phyloP scores from a whole-genome alignment of 495 filamentous ascomycete genomes.

The Penicillium verhagenii region DNA sequence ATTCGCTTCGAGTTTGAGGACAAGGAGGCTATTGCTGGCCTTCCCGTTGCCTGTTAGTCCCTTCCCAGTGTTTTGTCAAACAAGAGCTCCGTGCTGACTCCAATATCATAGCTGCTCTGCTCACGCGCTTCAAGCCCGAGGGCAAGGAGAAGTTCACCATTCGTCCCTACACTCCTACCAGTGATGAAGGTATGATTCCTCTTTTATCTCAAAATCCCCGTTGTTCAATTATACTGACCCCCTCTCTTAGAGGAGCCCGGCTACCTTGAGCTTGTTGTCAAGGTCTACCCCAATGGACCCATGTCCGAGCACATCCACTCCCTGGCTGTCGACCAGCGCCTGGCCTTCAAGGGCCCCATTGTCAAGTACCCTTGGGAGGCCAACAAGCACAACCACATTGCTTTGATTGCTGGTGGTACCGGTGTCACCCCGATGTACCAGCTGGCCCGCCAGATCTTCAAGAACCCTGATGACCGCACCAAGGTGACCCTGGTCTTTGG shows the following conservation, averaged over 20 bases:
- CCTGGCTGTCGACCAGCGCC: constrained; percentile 72
- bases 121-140: constrained; percentile 81
- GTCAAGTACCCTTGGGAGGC: constrained; percentile 88
- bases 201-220: neutral
- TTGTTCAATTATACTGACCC: neutral
- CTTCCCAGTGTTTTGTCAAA: neutral
- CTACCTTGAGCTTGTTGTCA: constrained; percentile 85
- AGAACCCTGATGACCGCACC: constrained; percentile 92
- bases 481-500: constrained; percentile 94
- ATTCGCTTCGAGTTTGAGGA: constrained; percentile 83
- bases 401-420: constrained; percentile 90
- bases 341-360: constrained; percentile 92
- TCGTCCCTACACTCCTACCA: constrained; percentile 89
- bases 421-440: constrained; percentile 96
- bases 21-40: constrained; percentile 75
- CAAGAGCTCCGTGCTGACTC: constrained; percentile 1
- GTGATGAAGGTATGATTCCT: constrained; percentile 67
- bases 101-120: constrained; percentile 59
- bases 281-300: constrained; percentile 82
- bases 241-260: constrained; percentile 65
- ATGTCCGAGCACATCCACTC: constrained; percentile 89
- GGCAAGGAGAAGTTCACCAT: constrained; percentile 78
- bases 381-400: constrained; percentile 95
- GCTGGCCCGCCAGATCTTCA: constrained; percentile 81
- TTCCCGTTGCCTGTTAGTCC: constrained; percentile 68